Conservation (phyloP, 768 basidiomycete genomes). For the Calocera cornea region DNA sequence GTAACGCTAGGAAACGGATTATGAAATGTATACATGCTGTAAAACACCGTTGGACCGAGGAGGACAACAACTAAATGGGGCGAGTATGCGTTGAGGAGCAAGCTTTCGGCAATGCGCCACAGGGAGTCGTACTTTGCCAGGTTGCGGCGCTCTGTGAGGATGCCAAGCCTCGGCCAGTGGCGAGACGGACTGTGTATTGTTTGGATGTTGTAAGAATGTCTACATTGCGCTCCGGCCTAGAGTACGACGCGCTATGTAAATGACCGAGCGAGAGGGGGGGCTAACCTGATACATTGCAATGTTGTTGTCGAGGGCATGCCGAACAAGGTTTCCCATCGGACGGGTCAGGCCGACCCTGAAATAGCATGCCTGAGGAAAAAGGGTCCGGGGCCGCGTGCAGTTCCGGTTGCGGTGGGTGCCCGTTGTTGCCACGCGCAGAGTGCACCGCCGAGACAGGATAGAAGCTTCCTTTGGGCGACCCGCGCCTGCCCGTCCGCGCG, state of each 20-base stretch:
- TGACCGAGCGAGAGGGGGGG: background rate
- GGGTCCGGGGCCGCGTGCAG: background rate
- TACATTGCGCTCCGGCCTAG: background rate
- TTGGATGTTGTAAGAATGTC: background rate
- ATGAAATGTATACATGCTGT: background rate
- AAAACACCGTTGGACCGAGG: too few relatives aligned
- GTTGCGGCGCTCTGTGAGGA: too few relatives aligned
- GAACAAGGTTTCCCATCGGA: background rate
- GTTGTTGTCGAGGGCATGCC: background rate
- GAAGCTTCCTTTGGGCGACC: background rate
- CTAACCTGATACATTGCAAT: background rate
- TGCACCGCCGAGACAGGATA: constrained; percentile 1
- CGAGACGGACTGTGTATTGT: background rate
- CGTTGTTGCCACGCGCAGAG: background rate
- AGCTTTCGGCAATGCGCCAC: background rate
- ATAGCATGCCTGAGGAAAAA: background rate
- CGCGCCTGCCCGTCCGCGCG: background rate
- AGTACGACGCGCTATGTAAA: background rate
- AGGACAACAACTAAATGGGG: too few relatives aligned
- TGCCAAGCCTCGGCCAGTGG: too few relatives aligned
- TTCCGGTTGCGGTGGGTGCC: background rate
- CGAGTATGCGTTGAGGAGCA: background rate
- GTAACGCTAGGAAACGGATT: background rate
- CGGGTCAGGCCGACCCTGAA: background rate
- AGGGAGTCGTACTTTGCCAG: background rate